A percentile compares a stretch with the other conserved stretches of the same genome.
These are phyloP conservation scores for Kodamaea fukazawae DNA, from an alignment of 805 yeast species.

Conservation along the genomic window DNA sequence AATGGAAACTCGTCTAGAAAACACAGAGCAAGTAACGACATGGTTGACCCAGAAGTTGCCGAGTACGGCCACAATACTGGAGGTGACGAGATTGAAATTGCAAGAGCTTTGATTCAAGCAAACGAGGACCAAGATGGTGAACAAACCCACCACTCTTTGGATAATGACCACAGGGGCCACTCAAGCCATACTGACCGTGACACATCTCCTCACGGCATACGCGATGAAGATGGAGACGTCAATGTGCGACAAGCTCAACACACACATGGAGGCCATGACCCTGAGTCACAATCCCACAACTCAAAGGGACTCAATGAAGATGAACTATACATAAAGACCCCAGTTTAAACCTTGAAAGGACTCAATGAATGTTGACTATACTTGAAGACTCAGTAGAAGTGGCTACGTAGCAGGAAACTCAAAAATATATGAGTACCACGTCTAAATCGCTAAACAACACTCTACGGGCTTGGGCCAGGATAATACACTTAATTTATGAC, in stretches of 20 bases:
- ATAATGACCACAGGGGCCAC: neutral
- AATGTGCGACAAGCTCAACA: neutral
- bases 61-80: slow-evolving; percentile 39
- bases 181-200: too few relatives aligned
- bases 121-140: slow-evolving; percentile 35
- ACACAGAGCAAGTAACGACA: slow-evolving; percentile 22
- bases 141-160: neutral
- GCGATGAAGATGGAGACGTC: neutral
- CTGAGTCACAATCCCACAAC: neutral
- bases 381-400: too few relatives aligned
- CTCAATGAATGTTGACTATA: too few relatives aligned
- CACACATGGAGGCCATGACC: neutral
- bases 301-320: too few relatives aligned
- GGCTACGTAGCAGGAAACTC: too few relatives aligned
- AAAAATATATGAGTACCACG: too few relatives aligned
- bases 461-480: too few relatives aligned
- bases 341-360: too few relatives aligned
- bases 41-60: slow-evolving; percentile 59
- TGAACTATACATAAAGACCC: too few relatives aligned
- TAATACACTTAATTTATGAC: neutral
- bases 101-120: slow-evolving; percentile 63
- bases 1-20: slow-evolving; percentile 7
- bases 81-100: slow-evolving; percentile 61
- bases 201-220: neutral
- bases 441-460: too few relatives aligned